Percentiles rank a stretch among this genome's conserved stretches.
Conservation (phyloP, 495 filamentous ascomycete genomes). For the Penicillium simplicissimum region DNA sequence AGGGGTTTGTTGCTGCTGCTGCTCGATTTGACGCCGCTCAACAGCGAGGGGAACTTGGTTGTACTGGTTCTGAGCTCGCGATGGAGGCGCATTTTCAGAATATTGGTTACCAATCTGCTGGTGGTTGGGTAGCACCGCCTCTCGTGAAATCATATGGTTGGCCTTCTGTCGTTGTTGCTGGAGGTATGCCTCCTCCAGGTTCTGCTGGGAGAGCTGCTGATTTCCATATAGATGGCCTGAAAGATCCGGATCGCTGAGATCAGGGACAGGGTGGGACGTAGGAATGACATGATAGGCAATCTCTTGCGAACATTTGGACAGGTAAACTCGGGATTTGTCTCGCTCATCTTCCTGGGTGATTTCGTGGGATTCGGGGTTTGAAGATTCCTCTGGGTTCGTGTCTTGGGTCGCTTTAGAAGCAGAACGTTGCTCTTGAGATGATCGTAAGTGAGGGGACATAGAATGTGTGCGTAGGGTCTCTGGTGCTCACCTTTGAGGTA, state of each 20-base stretch:
- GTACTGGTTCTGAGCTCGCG: conserved; percentile 38
- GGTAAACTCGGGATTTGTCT: conserved; percentile 51
- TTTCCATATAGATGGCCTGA: conserved; percentile 48
- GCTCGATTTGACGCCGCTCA: conserved; percentile 42
- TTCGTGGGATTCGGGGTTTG: conserved; percentile 58
- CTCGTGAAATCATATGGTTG: conserved; percentile 48
- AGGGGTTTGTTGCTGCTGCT: conserved; percentile 35
- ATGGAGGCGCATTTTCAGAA: conserved; percentile 41
- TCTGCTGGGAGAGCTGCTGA: conserved; percentile 49
- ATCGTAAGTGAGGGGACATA: conserved; percentile 1
- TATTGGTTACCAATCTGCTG: conserved; percentile 48
- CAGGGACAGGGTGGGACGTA: conserved; percentile 47
- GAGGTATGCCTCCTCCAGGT: conserved; percentile 52
- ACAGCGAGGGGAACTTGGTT: conserved; percentile 25
- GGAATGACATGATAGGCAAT: conserved; percentile 57
- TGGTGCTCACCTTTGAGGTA: conserved; percentile 39
- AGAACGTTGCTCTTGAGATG: conserved; percentile 36
- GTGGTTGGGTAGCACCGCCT: conserved; percentile 48
- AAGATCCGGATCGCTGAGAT: conserved; percentile 48
- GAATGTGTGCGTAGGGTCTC: not conserved
- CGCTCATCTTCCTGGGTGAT: conserved; percentile 56
- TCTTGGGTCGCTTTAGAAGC: conserved; percentile 43
- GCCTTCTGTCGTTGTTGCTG: conserved; percentile 48
- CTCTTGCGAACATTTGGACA: conserved; percentile 58
- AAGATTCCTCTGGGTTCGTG: conserved; percentile 33